Percentiles rank a stretch among this genome's conserved stretches.
Evolutionary conservation across 345 rosid genomes (phyloP).

Genomic region (Gossypium herbaceum): DNA sequence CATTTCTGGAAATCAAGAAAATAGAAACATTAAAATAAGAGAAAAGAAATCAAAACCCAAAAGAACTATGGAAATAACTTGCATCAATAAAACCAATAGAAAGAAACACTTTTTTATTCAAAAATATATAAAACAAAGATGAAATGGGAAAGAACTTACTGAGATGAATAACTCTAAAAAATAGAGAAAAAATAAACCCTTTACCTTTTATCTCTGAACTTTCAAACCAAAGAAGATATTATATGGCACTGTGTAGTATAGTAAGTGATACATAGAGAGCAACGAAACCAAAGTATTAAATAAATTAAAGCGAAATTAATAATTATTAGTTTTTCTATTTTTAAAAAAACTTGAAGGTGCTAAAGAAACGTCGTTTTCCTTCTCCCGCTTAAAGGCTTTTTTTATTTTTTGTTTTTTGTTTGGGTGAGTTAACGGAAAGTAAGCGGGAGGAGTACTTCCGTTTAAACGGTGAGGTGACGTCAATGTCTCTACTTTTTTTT

Average conservation of each 20-base stretch:
- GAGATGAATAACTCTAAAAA: not conserved
- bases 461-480: constrained; percentile 13
- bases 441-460: not conserved
- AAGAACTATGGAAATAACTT: not conserved
- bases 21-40: not conserved
- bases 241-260: not conserved
- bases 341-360: not conserved
- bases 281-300: not conserved
- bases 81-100: not conserved
- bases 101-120: not conserved
- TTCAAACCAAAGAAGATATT: not conserved
- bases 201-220: not conserved
- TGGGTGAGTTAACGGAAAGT: constrained; percentile 5
- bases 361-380: constrained; percentile 16
- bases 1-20: not conserved
- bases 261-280: constrained; percentile 1
- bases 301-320: not conserved
- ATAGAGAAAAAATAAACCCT: not conserved
- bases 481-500: not conserved
- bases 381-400: constrained; percentile 17
- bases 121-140: not conserved
- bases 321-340: not conserved
- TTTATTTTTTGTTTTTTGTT: not conserved
- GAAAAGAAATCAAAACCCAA: not conserved
- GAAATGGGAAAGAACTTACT: constrained; percentile 16